Evolutionary conservation across 129 eudicot genomes (phyloP), one percentile per base, ranked within the genome.

Genomic region (Lactuca sativa): DNA sequence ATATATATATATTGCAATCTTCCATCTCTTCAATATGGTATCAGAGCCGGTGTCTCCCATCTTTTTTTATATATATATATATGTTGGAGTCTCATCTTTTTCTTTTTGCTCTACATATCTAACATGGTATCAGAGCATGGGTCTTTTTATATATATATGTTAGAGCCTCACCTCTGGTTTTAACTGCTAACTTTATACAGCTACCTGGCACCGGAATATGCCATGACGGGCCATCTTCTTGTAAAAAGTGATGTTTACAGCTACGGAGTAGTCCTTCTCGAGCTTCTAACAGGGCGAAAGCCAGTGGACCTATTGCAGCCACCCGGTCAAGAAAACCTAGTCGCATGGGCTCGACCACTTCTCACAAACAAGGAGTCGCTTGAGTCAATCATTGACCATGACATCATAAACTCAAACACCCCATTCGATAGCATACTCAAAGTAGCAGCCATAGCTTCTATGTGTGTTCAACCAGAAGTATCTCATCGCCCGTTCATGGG

Each of bases 401-500:
- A 77, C 13, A 59, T 95, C 56, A 15, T 56, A 40, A 79, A 43
- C 69, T 72, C 86, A 36, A 49, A 73, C 69, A 72, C 78, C 40
- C 88, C 90, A 44, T 71, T 82, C 7, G 99, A 95, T 14, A 90
- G 85, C 64, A 62, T 87, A 49, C 74, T 83, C 71, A 87, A 84
- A 81, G 92, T 95, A 21, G 91, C 99, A 18, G 96, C 99, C 49
- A 95, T 95, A 3, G 97, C 99, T 18, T 95, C 99, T 5, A 90
- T 95, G 99, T 95, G 99, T 64, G 99, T 95, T 56, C 97, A 90
- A 49, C 96, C 99, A 0, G 97, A 95, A 73, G 99, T 90, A 40
- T 87, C 99, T n/a, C 96, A 88, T 78, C 86, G 97, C 36, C 95
- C 99, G 15, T 87, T 95, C 74, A 95, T 95, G 99, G 99, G 99